Conservation (phyloP, 139 green algal species). For the Diplosphaera chodatii region DNA sequence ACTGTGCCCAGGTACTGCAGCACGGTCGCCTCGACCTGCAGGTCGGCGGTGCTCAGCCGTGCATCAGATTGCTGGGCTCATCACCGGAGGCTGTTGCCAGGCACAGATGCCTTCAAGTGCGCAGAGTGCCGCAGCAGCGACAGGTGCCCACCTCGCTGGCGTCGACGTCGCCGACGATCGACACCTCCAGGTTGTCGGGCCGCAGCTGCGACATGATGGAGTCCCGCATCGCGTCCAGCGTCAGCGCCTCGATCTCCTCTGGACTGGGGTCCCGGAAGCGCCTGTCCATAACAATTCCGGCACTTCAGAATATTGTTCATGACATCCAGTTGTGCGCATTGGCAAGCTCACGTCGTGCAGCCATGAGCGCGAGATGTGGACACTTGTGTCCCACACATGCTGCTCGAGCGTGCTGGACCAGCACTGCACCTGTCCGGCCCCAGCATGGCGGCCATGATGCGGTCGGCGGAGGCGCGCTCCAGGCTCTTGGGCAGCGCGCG, state of each 20-base stretch:
- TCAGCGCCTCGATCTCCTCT: constrained; percentile 81
- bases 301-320: too few species aligned
- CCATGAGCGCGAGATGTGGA: too few species aligned
- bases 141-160: constrained; percentile 61
- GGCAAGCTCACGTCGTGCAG: too few species aligned
- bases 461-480: constrained; percentile 76
- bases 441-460: constrained; percentile 81
- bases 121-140: too few species aligned
- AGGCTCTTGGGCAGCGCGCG: constrained; percentile 74
- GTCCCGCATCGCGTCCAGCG: constrained; percentile 63
- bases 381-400: too few species aligned
- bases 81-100: too few species aligned
- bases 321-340: too few species aligned
- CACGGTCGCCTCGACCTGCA: constrained; percentile 13
- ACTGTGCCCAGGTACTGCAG: constrained; percentile 72
- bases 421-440: constrained; percentile 57
- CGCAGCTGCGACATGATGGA: constrained; percentile 64
- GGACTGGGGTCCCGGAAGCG: constrained; percentile 75
- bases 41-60: too few species aligned
- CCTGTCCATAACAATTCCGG: too few species aligned
- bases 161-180: constrained; percentile 92
- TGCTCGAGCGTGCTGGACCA: too few species aligned
- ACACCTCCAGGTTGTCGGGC: constrained; percentile 62
- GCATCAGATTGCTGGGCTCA: too few species aligned
- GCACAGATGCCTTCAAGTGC: too few species aligned